Evolutionary conservation across 164 flowering plant genomes (phyloP).

Genomic region (Vitis rupestris): DNA sequence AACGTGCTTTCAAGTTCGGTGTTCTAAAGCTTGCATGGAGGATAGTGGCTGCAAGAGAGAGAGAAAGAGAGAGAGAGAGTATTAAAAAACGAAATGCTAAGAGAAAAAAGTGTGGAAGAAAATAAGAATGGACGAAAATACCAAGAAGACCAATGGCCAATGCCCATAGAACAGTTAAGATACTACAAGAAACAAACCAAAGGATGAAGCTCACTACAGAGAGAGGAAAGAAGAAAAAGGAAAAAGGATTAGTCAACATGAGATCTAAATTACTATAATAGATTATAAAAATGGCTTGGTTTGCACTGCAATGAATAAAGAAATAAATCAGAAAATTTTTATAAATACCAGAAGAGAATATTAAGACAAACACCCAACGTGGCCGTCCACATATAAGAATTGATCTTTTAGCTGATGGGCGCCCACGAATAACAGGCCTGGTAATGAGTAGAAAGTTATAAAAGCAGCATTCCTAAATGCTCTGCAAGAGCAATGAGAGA

Average conservation of each 20-base stretch:
- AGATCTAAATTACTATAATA: neutral
- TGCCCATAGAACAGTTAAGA: slow-evolving; percentile 78
- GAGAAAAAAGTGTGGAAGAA: neutral
- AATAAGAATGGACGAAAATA: slow-evolving; percentile 18
- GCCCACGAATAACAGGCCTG: slow-evolving; percentile 98
- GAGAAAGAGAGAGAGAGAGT: neutral
- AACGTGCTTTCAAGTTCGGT: slow-evolving; percentile 92
- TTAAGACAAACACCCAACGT: slow-evolving; percentile 85
- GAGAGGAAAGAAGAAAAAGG: neutral
- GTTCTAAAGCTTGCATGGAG: slow-evolving; percentile 97
- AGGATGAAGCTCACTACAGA: slow-evolving; percentile 67
- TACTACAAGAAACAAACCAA: slow-evolving; percentile 87
- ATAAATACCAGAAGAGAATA: slow-evolving; percentile 58
- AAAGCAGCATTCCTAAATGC: slow-evolving; percentile 6
- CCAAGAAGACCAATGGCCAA: slow-evolving; percentile 79
- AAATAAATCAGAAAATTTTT: neutral
- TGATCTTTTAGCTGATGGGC: slow-evolving; percentile 86
- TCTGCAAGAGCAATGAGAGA: neutral
- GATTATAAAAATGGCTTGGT: neutral
- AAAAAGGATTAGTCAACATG: slow-evolving; percentile 1
- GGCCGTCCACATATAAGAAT: slow-evolving; percentile 89
- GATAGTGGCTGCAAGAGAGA: slow-evolving; percentile 60
- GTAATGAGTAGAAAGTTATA: slow-evolving; percentile 2
- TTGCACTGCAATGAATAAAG: neutral
- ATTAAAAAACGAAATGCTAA: slow-evolving; percentile 1